phyloP scores from a whole-genome alignment of 2,329 filamentous ascomycete species.

The Chaetomiaceae sp. region DNA sequence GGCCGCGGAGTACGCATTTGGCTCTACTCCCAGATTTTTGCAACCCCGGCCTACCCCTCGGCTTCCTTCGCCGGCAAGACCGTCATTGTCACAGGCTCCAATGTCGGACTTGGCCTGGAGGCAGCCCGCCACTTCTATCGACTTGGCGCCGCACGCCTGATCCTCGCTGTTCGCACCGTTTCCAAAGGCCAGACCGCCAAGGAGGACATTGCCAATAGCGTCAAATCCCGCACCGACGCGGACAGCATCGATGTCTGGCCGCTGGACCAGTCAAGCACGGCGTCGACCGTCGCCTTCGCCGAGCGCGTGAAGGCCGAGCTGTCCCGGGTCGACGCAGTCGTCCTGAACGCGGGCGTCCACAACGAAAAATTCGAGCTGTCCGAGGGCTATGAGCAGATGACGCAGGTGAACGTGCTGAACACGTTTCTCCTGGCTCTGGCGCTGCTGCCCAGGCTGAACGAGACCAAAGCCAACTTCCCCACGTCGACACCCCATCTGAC shows the following conservation, averaged over 20 bases:
- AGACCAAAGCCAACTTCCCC: no score
- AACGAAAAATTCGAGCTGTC: no score
- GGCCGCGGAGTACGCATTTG: no score
- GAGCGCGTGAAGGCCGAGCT: slow-evolving; percentile 22
- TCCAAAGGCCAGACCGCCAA: slow-evolving; percentile 32
- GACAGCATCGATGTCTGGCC: slow-evolving; percentile 44
- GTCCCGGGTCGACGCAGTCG: slow-evolving; percentile 27
- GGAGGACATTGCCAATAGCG: slow-evolving; percentile 26
- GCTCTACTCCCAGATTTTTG: no score
- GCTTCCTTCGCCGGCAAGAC: slow-evolving; percentile 14
- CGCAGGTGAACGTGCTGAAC: no score
- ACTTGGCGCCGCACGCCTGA: slow-evolving; percentile 28
- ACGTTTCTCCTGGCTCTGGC: no score
- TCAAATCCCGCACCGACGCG: slow-evolving; percentile 17
- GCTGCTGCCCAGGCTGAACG: no score
- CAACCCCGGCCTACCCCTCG: no score
- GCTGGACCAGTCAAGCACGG: slow-evolving; percentile 39
- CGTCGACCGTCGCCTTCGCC: slow-evolving; percentile 37
- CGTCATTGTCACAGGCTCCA: slow-evolving; percentile 31
- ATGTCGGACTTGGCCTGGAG: slow-evolving; percentile 32
- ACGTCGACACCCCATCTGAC: no score
- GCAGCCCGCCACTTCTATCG: slow-evolving; percentile 28
- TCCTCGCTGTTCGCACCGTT: slow-evolving; percentile 29
- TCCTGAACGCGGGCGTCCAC: no score
- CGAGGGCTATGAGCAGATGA: no score